A percentile compares a stretch with the other conserved stretches of the same genome.
Evolutionary conservation across 2,329 filamentous ascomycete species (phyloP).

Genomic region (Dendryphion nanum): DNA sequence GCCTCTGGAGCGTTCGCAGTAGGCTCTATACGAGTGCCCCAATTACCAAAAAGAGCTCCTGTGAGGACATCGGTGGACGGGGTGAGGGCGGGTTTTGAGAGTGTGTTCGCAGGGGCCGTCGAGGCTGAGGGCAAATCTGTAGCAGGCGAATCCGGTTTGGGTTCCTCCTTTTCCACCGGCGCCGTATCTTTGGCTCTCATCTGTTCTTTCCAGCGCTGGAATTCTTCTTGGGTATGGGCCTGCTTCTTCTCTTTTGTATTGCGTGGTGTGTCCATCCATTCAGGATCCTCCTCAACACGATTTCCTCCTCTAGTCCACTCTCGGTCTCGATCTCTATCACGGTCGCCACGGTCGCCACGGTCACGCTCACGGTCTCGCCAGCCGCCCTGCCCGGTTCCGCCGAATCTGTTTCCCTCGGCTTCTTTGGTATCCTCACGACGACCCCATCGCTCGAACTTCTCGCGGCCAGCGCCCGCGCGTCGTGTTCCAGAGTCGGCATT

Average conservation of each 20-base stretch:
- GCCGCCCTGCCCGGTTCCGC: slow-evolving; percentile 51
- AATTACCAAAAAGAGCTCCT: slow-evolving; percentile 74
- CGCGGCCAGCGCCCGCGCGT: slow-evolving; percentile 65
- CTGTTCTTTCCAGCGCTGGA: slow-evolving; percentile 89
- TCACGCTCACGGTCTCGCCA: slow-evolving; percentile 52
- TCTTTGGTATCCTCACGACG: slow-evolving; percentile 59
- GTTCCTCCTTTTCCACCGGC: slow-evolving; percentile 48
- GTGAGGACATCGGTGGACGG: slow-evolving; percentile 65
- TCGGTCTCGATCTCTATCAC: slow-evolving; percentile 47
- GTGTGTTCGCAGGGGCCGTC: slow-evolving; percentile 34
- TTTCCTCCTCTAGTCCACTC: slow-evolving; percentile 53
- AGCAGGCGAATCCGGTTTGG: slow-evolving; percentile 18
- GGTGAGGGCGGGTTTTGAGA: slow-evolving; percentile 54
- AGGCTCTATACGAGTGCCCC: slow-evolving; percentile 50
- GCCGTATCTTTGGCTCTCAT: slow-evolving; percentile 68
- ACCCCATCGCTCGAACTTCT: slow-evolving; percentile 69
- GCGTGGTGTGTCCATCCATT: slow-evolving; percentile 76
- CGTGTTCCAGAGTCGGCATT: slow-evolving; percentile 52
- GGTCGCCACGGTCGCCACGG: too few species aligned
- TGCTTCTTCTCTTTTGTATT: slow-evolving; percentile 63
- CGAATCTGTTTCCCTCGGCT: slow-evolving; percentile 43
- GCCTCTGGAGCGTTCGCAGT: slow-evolving; percentile 20
- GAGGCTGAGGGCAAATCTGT: slow-evolving; percentile 12
- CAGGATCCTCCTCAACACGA: slow-evolving; percentile 67
- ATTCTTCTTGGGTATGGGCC: slow-evolving; percentile 82